Evolutionary conservation across 1,284 basidiomycete species (phyloP).

Genomic region (Trichosporon sp.): DNA sequence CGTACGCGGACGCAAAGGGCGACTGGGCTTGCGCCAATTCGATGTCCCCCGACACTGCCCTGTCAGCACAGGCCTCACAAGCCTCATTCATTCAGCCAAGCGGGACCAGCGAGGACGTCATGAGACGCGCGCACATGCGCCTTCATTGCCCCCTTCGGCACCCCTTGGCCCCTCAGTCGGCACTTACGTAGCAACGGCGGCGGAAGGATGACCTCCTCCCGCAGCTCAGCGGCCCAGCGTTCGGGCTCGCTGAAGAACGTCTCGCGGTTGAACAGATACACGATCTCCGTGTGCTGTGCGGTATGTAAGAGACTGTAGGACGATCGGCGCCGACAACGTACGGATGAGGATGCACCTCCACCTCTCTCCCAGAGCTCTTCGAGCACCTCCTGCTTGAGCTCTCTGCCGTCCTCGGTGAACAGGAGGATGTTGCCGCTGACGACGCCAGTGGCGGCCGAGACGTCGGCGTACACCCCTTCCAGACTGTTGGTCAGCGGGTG

Average conservation of each 20-base stretch:
- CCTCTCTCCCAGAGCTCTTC: conserved; percentile 39
- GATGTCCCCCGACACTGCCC: conserved; percentile 13
- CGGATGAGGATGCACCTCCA: conserved; percentile 16
- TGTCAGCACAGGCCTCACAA: neutral
- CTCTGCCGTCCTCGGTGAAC: conserved; percentile 44
- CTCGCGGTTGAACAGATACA: conserved; percentile 44
- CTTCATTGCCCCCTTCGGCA: too few relatives aligned
- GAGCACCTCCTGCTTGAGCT: conserved; percentile 37
- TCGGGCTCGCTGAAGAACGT: conserved; percentile 45
- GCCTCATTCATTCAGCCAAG: neutral
- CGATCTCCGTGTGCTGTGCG: conserved; percentile 7
- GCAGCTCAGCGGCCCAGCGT: conserved; percentile 33
- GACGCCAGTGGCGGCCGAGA: conserved; percentile 25
- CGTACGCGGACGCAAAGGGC: conserved; percentile 41
- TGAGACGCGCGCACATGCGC: neutral
- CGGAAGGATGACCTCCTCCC: conserved; percentile 39
- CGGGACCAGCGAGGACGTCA: conserved; percentile 2
- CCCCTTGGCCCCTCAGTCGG: neutral
- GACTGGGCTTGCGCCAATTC: conserved; percentile 28
- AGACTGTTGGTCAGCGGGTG: conserved; percentile 26
- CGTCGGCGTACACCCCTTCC: conserved; percentile 33
- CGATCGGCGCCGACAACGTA: conserved; percentile 13
- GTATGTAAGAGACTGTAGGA: conserved; percentile 4
- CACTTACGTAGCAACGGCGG: conserved; percentile 37
- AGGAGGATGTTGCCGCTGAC: conserved; percentile 35